These are phyloP conservation scores for Cadophora sp. DNA, from an alignment of 2,329 filamentous ascomycete species.

Conservation along the genomic window DNA sequence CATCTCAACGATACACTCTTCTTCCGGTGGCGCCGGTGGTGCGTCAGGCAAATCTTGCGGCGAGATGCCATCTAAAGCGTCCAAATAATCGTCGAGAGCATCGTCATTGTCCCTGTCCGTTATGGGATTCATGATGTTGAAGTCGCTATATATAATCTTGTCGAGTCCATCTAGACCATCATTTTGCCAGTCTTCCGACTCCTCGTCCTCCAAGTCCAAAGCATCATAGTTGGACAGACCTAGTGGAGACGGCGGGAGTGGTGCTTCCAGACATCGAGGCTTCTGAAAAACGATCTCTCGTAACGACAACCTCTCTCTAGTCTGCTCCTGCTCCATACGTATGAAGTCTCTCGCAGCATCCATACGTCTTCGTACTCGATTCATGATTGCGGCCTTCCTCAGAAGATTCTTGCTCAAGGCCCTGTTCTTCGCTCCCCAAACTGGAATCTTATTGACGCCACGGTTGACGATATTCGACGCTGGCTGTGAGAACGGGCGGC, in stretches of 20 bases:
- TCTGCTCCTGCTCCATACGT: constrained; percentile 36
- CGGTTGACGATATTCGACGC: constrained; percentile 73
- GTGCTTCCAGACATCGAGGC: constrained; percentile 37
- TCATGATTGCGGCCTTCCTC: constrained; percentile 70
- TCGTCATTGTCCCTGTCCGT: constrained; percentile 35
- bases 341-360: constrained; percentile 41
- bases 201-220: constrained; percentile 44
- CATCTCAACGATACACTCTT: constrained; percentile 42
- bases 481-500: constrained; percentile 71
- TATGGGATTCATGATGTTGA: constrained; percentile 43
- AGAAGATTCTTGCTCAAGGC: constrained; percentile 57
- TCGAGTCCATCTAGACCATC: constrained; percentile 29
- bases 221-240: constrained; percentile 45
- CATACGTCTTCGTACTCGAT: constrained; percentile 59
- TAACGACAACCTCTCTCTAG: constrained; percentile 34
- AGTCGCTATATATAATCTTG: constrained; percentile 42
- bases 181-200: constrained; percentile 29
- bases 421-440: constrained; percentile 53
- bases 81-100: constrained; percentile 41
- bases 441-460: constrained; percentile 52
- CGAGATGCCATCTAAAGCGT: constrained; percentile 43
- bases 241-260: constrained; percentile 43
- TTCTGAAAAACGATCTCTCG: constrained; percentile 39
- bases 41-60: constrained; percentile 39
- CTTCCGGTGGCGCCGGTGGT: constrained; percentile 36